Percentiles rank a stretch among this genome's conserved stretches.
Evolutionary conservation across 176 grass and related monocot genomes (phyloP).

Genomic region (Luzula sylvatica): DNA sequence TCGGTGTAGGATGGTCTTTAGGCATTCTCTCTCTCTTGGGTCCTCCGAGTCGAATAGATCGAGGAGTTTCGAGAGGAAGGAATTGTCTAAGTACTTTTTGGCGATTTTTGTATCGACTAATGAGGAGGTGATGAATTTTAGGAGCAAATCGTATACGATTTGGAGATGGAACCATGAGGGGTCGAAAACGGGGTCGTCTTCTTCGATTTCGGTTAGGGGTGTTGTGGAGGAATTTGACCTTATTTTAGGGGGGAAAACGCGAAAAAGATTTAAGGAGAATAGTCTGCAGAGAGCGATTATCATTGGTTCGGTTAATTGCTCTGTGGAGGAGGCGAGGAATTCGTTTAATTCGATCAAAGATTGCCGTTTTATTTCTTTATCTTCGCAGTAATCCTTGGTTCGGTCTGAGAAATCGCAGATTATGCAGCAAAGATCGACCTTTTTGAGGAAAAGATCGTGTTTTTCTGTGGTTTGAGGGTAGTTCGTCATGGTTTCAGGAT

Average conservation of each 20-base stretch:
- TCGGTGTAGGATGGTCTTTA: conserved; percentile 69
- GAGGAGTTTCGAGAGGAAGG: conserved; percentile 63
- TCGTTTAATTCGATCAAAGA: conserved; percentile 65
- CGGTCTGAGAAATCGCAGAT: conserved; percentile 84
- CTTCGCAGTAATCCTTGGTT: conserved; percentile 55
- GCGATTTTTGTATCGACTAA: conserved; percentile 74
- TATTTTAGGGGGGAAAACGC: conserved; percentile 78
- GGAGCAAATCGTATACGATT: conserved; percentile 81
- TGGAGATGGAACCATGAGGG: conserved; percentile 91
- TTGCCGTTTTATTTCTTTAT: conserved; percentile 87
- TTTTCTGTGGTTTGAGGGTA: conserved; percentile 29
- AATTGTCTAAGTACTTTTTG: conserved; percentile 75
- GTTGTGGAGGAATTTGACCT: conserved; percentile 20
- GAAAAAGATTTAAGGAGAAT: conserved; percentile 76
- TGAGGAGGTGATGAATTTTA: conserved; percentile 71
- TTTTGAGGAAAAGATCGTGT: conserved; percentile 74
- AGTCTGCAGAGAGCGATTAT: conserved; percentile 58
- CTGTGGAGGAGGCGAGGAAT: conserved; percentile 36
- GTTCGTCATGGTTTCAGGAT: conserved; percentile 25
- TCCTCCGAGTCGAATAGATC: conserved; percentile 94
- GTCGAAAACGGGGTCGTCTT: conserved; percentile 85
- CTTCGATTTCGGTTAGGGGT: conserved; percentile 50
- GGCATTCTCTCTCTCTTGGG: conserved; percentile 77
- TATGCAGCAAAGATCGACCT: conserved; percentile 66
- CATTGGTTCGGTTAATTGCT: conserved; percentile 75